Evolutionary conservation across 2,329 filamentous ascomycete species (phyloP).

Genomic region (Thermochaetoides dissita): DNA sequence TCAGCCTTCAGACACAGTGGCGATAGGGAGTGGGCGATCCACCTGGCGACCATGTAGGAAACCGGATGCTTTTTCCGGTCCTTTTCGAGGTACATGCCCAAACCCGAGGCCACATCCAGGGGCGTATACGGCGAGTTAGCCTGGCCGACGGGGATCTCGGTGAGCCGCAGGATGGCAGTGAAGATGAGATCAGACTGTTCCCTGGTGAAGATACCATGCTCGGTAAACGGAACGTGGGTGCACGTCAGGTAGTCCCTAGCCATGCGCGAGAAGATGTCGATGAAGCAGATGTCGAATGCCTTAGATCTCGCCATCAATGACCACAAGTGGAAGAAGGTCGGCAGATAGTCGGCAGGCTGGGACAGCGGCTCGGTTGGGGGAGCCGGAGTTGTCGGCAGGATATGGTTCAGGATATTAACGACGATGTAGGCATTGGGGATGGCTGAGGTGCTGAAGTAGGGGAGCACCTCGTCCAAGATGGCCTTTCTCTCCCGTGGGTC

Average conservation of each 20-base stretch:
- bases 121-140: constrained; percentile 82
- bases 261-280: constrained; percentile 80
- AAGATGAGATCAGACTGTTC: constrained; percentile 90
- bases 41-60: constrained; percentile 80
- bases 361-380: constrained; percentile 58
- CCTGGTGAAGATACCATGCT: constrained; percentile 80
- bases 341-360: constrained; percentile 78
- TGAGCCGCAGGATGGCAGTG: constrained; percentile 72
- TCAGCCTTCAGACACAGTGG: constrained; percentile 64
- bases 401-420: constrained; percentile 69
- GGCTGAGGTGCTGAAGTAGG: constrained; percentile 87
- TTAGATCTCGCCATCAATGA: constrained; percentile 83
- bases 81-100: constrained; percentile 77
- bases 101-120: constrained; percentile 69
- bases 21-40: constrained; percentile 86
- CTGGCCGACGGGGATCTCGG: constrained; percentile 94
- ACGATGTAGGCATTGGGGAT: constrained; percentile 86
- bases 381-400: constrained; percentile 72
- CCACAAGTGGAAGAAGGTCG: constrained; percentile 94
- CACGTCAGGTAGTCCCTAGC: constrained; percentile 70
- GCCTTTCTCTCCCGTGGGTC: constrained; percentile 72
- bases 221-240: constrained; percentile 61
- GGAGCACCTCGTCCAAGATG: constrained; percentile 68
- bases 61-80: constrained; percentile 88
- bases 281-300: constrained; percentile 69